Evolutionary conservation across 331 rosid genomes (phyloP), one percentile per base, ranked within the genome.

Genomic region (Cydonia oblonga): DNA sequence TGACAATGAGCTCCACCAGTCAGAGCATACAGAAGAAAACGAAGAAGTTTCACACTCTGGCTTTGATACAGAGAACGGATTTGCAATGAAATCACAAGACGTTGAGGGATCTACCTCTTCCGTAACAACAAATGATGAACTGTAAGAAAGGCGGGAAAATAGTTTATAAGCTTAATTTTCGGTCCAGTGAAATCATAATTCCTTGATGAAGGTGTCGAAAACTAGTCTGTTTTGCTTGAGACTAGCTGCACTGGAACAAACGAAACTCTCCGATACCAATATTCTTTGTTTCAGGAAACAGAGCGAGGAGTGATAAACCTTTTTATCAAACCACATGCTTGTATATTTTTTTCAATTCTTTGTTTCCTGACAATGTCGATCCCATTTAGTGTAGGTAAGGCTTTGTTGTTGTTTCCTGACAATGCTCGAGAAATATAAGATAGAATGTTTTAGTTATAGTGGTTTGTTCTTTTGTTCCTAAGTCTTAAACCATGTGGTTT

Each of bases 31-130:
- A 49, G 91, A 76, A 62, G 16, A 16, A 49, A 49, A 28, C 3
- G 78, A 90, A 42, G 96, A 93, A 65, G 85, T 83, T 72, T 69
- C 85, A 20, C 24, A 51, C 72, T 51, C 84, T 70, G 71, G 83
- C 44, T 84, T 76, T 51, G 88, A 72, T 18, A 75, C 66, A 62
- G 85, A 86, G 71, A 85, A 81, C 38, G 82, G 72, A 61, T 52
- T 77, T 59, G 24, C 76, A 28, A 72, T 46, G 35, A 76, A 75
- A 64, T 57, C 89, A 16, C 63, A 75, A 68, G 88, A 83, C 72
- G 62, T 40, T 30, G 29, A 69, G 9, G 83, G 24, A n/a, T 83
- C 72, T 65, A 70, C 51, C 57, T 72, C 85, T 62, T 67, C 64
- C 66, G 71, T 81, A 67, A 44, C 72, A 56, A 57, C 80, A 44